phyloP scores from a whole-genome alignment of 2,329 filamentous ascomycete genomes.

The Phaeoacremonium minimum region DNA sequence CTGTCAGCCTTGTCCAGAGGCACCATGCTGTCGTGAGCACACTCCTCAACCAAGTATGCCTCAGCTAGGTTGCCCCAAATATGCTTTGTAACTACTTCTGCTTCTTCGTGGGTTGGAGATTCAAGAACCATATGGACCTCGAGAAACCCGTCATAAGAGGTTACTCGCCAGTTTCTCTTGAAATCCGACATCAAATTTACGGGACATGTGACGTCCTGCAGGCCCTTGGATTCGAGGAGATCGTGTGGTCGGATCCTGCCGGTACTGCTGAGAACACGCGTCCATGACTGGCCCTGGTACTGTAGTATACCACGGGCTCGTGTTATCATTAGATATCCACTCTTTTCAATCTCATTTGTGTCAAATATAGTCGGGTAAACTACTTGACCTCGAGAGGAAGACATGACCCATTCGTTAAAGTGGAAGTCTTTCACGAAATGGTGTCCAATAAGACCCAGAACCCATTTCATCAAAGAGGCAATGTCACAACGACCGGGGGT shows the following conservation, averaged over 20 bases:
- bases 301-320: not conserved
- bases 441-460: slow-evolving; percentile 20
- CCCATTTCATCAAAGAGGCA: slow-evolving; percentile 15
- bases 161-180: not conserved
- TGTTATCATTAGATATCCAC: not conserved
- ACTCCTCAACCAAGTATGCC: too few species aligned
- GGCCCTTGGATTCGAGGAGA: not conserved
- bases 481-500: too few species aligned
- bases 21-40: too few species aligned
- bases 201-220: not conserved
- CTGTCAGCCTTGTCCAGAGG: too few species aligned
- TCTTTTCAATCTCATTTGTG: not conserved
- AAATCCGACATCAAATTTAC: not conserved
- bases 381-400: not conserved
- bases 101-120: not conserved
- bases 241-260: not conserved
- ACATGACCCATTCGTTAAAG: not conserved
- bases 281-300: not conserved
- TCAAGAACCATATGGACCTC: not conserved
- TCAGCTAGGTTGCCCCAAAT: too few species aligned
- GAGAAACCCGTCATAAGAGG: not conserved
- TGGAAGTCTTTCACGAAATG: not conserved
- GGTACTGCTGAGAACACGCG: not conserved
- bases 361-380: not conserved
- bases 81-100: too few species aligned